Percentiles rank a stretch among this genome's conserved stretches.
These are phyloP conservation scores for Xylariaceae sp. DNA, from an alignment of 2,329 filamentous ascomycete genomes.

Conservation along the genomic window DNA sequence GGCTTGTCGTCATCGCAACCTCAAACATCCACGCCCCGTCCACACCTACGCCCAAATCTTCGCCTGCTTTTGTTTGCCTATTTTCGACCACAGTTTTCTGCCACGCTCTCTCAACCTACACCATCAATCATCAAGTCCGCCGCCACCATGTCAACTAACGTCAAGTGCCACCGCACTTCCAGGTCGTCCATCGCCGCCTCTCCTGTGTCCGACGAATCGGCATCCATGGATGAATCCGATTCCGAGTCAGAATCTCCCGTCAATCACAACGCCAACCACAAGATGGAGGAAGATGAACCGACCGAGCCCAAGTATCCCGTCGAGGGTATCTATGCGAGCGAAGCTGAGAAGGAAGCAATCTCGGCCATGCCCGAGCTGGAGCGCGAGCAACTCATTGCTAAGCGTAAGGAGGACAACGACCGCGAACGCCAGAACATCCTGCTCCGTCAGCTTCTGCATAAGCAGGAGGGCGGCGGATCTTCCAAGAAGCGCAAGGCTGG, in stretches of 20 bases:
- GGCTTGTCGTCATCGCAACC: background rate
- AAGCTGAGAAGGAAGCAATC: conserved; percentile 70
- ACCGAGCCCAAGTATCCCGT: conserved; percentile 66
- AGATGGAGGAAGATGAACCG: conserved; percentile 38
- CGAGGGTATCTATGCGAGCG: conserved; percentile 76
- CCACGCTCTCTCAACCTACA: background rate
- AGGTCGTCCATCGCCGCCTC: conserved; percentile 68
- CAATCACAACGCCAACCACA: conserved; percentile 26
- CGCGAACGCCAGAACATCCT: conserved; percentile 76
- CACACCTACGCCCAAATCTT: background rate
- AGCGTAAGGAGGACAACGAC: conserved; percentile 78
- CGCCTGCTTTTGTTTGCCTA: background rate
- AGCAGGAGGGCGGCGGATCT: conserved; percentile 56
- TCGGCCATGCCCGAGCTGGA: conserved; percentile 85
- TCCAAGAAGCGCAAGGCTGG: conserved; percentile 74
- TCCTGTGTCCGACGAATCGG: conserved; percentile 71
- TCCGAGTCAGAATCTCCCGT: conserved; percentile 62
- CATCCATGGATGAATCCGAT: conserved; percentile 84
- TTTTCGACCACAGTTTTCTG: background rate
- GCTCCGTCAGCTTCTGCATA: conserved; percentile 68
- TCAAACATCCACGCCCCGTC: too few relatives aligned
- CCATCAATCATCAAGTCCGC: background rate
- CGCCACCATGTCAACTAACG: conserved; percentile 4
- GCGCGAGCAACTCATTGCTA: conserved; percentile 82
- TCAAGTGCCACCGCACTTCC: conserved; percentile 5